phyloP scores from a whole-genome alignment of 177 flowering plant genomes.

The Vitis hybrid region DNA sequence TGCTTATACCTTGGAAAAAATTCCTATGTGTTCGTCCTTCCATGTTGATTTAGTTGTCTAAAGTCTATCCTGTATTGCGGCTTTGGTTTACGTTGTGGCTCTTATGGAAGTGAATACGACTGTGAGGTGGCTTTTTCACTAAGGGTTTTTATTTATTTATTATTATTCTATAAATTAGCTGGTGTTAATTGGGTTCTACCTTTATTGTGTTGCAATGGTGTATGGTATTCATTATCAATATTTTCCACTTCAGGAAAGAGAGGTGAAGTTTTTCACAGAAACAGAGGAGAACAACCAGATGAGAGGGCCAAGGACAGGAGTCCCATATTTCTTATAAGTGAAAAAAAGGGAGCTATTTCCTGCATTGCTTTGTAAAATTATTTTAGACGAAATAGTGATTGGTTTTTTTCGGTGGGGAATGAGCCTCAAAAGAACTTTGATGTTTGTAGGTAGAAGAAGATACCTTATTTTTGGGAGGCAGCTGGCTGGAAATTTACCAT shows the following conservation, averaged over 20 bases:
- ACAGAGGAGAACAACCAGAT: constrained; percentile 99
- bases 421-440: constrained; percentile 1
- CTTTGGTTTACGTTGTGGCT: too few species aligned
- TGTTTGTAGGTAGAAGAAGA: constrained; percentile 7
- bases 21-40: too few species aligned
- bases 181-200: neutral
- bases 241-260: constrained; percentile 72
- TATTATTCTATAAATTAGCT: neutral
- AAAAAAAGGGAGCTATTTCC: constrained; percentile 5
- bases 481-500: constrained; percentile 3
- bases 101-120: too few species aligned
- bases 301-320: constrained; percentile 98
- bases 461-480: neutral
- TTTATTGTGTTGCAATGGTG: neutral
- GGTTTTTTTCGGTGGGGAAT: neutral
- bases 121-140: too few species aligned
- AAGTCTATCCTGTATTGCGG: too few species aligned
- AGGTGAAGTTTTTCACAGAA: constrained; percentile 97
- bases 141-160: too few species aligned
- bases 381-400: constrained; percentile 8
- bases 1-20: too few species aligned
- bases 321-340: constrained; percentile 86
- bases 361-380: constrained; percentile 26
- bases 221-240: neutral
- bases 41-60: too few species aligned